Evolutionary conservation across 306 rosid genomes (phyloP).

Genomic region (Cucurbita pepo): DNA sequence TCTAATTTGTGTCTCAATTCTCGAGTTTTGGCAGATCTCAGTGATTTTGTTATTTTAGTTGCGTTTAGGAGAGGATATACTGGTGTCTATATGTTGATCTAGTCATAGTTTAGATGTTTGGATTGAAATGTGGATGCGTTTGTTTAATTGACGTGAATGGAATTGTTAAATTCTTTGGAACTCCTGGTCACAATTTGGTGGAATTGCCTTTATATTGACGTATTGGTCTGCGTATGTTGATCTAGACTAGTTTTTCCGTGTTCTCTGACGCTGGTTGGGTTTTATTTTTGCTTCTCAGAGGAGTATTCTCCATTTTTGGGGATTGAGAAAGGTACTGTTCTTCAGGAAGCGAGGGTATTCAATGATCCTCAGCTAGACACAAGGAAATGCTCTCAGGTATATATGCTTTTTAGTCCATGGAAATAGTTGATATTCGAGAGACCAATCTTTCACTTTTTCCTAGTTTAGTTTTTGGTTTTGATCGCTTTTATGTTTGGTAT

Average conservation of each 20-base stretch:
- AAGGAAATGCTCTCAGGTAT: constrained; percentile 98
- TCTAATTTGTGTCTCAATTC: constrained; percentile 18
- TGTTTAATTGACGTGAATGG: not conserved
- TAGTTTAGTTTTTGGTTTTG: constrained; percentile 5
- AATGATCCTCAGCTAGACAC: constrained; percentile 98
- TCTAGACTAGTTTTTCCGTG: not conserved
- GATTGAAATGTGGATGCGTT: constrained; percentile 20
- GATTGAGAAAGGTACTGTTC: constrained; percentile 92
- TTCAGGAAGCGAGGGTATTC: constrained; percentile 98
- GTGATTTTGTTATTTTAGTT: constrained; percentile 7
- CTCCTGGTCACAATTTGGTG: not conserved
- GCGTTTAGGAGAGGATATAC: not conserved
- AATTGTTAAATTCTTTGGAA: not conserved
- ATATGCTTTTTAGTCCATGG: constrained; percentile 4
- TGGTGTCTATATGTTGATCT: constrained; percentile 8
- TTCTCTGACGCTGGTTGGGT: not conserved
- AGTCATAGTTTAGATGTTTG: not conserved
- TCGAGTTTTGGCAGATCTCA: constrained; percentile 38
- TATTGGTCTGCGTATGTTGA: not conserved
- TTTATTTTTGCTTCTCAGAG: constrained; percentile 22
- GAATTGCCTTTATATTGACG: not conserved
- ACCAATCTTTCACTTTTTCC: not conserved
- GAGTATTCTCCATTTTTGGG: constrained; percentile 90
- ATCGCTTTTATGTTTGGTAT: not conserved
- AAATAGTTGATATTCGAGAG: not conserved